A percentile compares a stretch with the other conserved stretches of the same genome.
Evolutionary conservation across 1,139 yeast species (phyloP).

Genomic region (Keqinozyma sinolaborantium): DNA sequence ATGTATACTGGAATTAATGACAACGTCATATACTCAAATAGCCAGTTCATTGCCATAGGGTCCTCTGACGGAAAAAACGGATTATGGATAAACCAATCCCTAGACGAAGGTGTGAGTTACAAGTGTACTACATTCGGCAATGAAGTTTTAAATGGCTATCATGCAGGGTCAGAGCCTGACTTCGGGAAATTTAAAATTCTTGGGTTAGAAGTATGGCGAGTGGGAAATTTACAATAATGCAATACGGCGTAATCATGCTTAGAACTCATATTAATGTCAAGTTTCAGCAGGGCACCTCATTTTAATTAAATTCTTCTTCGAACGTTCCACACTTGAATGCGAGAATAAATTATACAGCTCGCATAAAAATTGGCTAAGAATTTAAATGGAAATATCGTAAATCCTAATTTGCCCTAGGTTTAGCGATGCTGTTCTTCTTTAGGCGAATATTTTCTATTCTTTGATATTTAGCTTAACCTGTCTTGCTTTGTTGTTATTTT

Average conservation of each 20-base stretch:
- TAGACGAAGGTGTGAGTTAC: constrained; percentile 74
- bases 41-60: constrained; percentile 77
- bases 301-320: background rate
- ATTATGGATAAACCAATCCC: constrained; percentile 76
- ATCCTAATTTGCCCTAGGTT: no score
- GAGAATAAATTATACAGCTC: no score
- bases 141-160: constrained; percentile 60
- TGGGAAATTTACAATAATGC: constrained; percentile 37
- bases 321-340: no score
- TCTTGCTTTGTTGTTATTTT: no score
- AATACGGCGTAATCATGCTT: background rate
- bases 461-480: no score
- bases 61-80: constrained; percentile 92
- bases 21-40: constrained; percentile 79
- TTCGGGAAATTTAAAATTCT: constrained; percentile 62
- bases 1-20: constrained; percentile 90
- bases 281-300: background rate
- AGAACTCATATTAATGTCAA: constrained; percentile 1
- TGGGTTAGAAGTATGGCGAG: constrained; percentile 85
- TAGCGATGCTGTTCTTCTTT: no score
- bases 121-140: constrained; percentile 87
- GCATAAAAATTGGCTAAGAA: background rate
- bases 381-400: no score
- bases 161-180: constrained; percentile 27
- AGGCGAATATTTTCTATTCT: no score